Percentiles rank a stretch among this genome's conserved stretches.
phyloP scores from a whole-genome alignment of 1,284 basidiomycete species.

The Mycena sp. region DNA sequence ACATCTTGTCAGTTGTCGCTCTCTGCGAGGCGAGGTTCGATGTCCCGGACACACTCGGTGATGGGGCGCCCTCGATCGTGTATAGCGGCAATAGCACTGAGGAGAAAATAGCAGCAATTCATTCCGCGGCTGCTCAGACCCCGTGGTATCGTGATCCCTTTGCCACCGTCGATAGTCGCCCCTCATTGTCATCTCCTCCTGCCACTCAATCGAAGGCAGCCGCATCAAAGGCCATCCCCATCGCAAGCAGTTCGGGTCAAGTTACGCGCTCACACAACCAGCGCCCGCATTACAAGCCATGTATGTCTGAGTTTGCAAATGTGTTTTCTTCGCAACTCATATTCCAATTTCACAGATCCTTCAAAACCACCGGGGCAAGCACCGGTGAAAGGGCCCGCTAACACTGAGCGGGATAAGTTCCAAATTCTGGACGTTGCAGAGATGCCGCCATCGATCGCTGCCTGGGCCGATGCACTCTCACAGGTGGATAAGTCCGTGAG shows the following conservation, averaged over 20 bases:
- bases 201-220: background rate
- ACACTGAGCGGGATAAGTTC: background rate
- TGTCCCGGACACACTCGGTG: background rate
- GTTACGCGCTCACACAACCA: background rate
- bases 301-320: background rate
- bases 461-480: no score
- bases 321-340: background rate
- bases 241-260: background rate
- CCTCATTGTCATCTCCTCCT: background rate
- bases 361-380: no score
- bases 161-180: background rate
- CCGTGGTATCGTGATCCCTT: no score
- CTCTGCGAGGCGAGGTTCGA: background rate
- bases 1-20: background rate
- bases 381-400: background rate
- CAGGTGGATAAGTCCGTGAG: background rate
- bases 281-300: background rate
- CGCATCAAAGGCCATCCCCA: no score
- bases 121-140: background rate
- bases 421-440: background rate
- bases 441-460: background rate
- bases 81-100: background rate
- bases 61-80: background rate
- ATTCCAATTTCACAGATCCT: background rate
- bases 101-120: background rate